Evolutionary conservation across 2,329 filamentous ascomycete species (phyloP), one percentile per base, ranked within the genome.

Genomic region (Phialophora tarda): DNA sequence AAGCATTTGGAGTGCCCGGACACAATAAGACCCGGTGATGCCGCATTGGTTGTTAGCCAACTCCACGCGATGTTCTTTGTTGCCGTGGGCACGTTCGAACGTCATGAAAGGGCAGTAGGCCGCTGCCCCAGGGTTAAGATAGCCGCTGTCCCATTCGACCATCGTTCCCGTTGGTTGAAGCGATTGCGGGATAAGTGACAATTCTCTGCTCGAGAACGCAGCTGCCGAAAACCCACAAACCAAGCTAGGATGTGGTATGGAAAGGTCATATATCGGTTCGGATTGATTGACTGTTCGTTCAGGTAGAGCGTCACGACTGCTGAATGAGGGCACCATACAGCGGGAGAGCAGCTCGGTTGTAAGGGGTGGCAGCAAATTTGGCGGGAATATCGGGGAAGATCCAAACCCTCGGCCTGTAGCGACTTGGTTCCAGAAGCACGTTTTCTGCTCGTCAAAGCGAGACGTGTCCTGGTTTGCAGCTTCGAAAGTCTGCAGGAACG

Each of bases 21-120:
- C 54, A 24, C 41, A 62, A 57, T 61, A 70, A 4, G 69, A 59
- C 4, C 69, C 69, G n/a, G 50, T 65, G n/a, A 70, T 65, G 7
- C 65, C 69, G 50, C 68, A 71, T 50, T 69, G 67, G 44, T 71
- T 71, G 54, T 70, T 71, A 12, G 69, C 69, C 7, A 50, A 38
- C 30, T 71, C 69, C 14, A 71, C 61, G 3, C 65, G 62, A n/a
- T 66, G 55, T 53, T 71, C 59, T 38, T 62, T 64, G 32, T 67
- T 64, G 24, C 69, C 68, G 38, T 66, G 64, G 3, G 65, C 64
- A 32, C 67, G 59, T 51, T 71, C 68, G 47, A 71, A 71, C 6
- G 66, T 65, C 11, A 71, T 59, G 55, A 71, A 71, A 21, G 62
- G 65, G 41, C 65, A 65, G 38, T 66, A 67, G 24, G 65, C 50